Conservation (phyloP, 2,329 filamentous ascomycete genomes). For the Fusarium drepaniforme region DNA sequence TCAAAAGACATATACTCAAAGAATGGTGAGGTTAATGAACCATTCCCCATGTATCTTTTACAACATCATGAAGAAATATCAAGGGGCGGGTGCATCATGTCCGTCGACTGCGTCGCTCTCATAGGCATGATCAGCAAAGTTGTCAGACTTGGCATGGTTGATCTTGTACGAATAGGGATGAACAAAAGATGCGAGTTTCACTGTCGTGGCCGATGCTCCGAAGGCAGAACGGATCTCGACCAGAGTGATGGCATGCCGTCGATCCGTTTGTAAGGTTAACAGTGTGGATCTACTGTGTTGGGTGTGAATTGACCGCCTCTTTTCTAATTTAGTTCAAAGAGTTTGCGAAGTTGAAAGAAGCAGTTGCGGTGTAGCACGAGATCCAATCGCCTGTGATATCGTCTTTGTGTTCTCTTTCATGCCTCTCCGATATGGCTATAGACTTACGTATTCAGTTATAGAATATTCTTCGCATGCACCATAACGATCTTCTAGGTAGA, state of each 20-base stretch:
- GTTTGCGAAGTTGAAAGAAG: not conserved
- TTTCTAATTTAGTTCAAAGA: not conserved
- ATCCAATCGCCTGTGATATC: not conserved
- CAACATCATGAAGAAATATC: not conserved
- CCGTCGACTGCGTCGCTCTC: not conserved
- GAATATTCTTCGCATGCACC: too few species aligned
- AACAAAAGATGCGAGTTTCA: not conserved
- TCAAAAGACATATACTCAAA: not conserved
- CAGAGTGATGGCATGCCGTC: not conserved
- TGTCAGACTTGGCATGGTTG: not conserved
- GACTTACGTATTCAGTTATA: too few species aligned
- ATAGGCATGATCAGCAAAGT: not conserved
- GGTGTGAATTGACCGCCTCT: not conserved
- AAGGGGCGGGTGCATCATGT: not conserved
- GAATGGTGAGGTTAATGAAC: too few species aligned
- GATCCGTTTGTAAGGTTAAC: not conserved
- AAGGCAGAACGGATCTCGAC: not conserved
- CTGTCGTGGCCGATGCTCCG: not conserved
- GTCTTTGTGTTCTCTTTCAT: not conserved
- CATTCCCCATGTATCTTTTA: not conserved
- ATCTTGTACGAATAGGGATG: not conserved
- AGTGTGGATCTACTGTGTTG: not conserved
- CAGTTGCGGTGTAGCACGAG: not conserved
- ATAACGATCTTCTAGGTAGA: not conserved
- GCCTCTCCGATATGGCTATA: too few species aligned